Conservation (phyloP, 306 rosid genomes). For the Rubus parviflorus region DNA sequence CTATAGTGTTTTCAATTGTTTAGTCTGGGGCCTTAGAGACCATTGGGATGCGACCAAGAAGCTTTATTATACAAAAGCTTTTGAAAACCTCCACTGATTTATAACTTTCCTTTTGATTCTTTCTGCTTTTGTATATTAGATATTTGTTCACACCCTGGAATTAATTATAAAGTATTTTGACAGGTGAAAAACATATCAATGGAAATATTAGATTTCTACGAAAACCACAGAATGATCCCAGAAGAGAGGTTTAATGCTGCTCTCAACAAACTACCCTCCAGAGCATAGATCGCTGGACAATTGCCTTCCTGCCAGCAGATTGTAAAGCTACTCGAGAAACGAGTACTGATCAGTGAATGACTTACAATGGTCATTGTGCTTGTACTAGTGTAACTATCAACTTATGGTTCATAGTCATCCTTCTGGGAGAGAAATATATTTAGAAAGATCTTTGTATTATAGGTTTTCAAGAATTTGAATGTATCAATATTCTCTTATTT, state of each 20-base stretch:
- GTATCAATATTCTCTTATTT: background rate
- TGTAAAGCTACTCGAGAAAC: conserved; percentile 9
- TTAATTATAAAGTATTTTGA: conserved; percentile 24
- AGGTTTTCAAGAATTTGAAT: background rate
- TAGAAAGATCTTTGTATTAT: background rate
- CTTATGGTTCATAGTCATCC: background rate
- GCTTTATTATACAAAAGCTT: background rate
- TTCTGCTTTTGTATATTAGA: background rate
- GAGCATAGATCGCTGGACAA: conserved; percentile 30
- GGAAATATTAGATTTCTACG: conserved; percentile 90
- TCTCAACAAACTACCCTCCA: conserved; percentile 56
- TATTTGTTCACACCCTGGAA: conserved; percentile 1
- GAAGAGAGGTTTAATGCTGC: conserved; percentile 70
- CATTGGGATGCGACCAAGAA: background rate
- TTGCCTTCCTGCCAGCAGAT: background rate
- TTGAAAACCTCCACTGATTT: background rate
- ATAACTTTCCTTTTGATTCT: background rate
- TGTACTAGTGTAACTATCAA: background rate
- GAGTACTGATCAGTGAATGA: background rate
- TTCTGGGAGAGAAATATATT: background rate
- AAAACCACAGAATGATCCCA: conserved; percentile 49
- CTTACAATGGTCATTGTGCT: background rate
- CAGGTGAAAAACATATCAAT: conserved; percentile 89
- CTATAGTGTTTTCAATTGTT: background rate
- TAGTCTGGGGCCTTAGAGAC: background rate